phyloP scores from a whole-genome alignment of 306 rosid species.

The Fragaria iinumae region DNA sequence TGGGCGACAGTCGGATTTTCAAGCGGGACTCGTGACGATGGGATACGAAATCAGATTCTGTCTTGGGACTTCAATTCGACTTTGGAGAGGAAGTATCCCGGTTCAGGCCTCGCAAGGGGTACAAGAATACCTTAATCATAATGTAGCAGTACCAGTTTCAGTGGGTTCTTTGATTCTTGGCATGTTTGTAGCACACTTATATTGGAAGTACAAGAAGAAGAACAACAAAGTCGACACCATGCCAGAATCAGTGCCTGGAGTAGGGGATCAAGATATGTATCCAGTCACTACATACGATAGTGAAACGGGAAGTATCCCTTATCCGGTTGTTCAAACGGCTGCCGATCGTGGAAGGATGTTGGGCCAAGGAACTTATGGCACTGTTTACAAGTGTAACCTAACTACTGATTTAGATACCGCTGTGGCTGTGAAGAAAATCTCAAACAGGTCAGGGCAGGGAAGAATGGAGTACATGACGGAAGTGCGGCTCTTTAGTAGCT shows the following conservation, averaged over 20 bases:
- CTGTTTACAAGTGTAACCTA: neutral
- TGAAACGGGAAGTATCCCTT: neutral
- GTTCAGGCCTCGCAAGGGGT: neutral
- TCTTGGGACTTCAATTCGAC: neutral
- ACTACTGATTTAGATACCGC: neutral
- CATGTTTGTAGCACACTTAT: too few relatives aligned
- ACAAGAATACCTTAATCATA: neutral
- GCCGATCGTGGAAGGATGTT: too few relatives aligned
- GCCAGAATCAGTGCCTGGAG: too few relatives aligned
- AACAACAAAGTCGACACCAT: too few relatives aligned
- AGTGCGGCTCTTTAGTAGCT: conserved; percentile 22
- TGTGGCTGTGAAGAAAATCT: neutral
- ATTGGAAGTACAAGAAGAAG: too few relatives aligned
- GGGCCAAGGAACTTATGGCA: neutral
- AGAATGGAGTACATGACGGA: neutral
- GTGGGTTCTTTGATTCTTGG: neutral
- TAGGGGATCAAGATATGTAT: too few relatives aligned
- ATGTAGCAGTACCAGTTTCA: neutral
- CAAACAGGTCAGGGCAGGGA: neutral
- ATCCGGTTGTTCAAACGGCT: neutral
- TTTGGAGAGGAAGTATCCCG: neutral
- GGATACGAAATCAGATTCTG: neutral
- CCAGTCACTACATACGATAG: too few relatives aligned
- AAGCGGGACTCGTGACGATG: neutral
- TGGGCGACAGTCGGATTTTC: neutral